Evolutionary conservation across 2,329 filamentous ascomycete species (phyloP).

Genomic region (Phialocephala sp.): DNA sequence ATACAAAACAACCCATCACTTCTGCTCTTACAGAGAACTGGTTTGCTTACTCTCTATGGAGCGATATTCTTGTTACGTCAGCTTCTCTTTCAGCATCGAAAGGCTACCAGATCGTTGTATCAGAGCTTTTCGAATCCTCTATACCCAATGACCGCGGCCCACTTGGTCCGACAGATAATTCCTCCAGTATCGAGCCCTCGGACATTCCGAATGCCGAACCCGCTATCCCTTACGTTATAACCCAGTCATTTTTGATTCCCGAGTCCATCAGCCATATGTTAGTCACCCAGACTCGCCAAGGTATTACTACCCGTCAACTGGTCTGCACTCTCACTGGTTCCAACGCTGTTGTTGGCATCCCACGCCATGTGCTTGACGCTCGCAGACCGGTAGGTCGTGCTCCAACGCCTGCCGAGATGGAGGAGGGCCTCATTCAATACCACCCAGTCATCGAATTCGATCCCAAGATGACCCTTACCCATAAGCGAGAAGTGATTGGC

Average conservation of each 20-base stretch:
- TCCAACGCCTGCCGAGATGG: conserved; percentile 75
- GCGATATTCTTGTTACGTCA: conserved; percentile 62
- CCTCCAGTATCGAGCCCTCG: conserved; percentile 76
- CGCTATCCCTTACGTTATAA: conserved; percentile 74
- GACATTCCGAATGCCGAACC: conserved; percentile 57
- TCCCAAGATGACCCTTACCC: conserved; percentile 78
- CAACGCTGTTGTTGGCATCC: conserved; percentile 79
- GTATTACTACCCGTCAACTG: conserved; percentile 83
- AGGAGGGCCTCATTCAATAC: conserved; percentile 85
- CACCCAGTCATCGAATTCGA: conserved; percentile 81
- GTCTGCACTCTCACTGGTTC: conserved; percentile 77
- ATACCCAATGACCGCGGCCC: conserved; percentile 84
- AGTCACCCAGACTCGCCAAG: conserved; percentile 89
- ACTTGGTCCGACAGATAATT: conserved; percentile 71
- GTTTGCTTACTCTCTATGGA: conserved; percentile 85
- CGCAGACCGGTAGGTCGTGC: conserved; percentile 86
- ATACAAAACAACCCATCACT: conserved; percentile 73
- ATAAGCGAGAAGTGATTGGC: conserved; percentile 81
- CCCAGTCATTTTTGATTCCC: conserved; percentile 81
- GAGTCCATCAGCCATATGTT: conserved; percentile 79
- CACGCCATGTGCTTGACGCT: conserved; percentile 80
- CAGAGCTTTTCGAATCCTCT: conserved; percentile 89
- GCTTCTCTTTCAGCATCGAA: conserved; percentile 66
- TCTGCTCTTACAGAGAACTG: conserved; percentile 92
- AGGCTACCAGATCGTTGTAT: conserved; percentile 84